Evolutionary conservation across 164 flowering plant genomes (phyloP).

Genomic region (Umbellularia californica): DNA sequence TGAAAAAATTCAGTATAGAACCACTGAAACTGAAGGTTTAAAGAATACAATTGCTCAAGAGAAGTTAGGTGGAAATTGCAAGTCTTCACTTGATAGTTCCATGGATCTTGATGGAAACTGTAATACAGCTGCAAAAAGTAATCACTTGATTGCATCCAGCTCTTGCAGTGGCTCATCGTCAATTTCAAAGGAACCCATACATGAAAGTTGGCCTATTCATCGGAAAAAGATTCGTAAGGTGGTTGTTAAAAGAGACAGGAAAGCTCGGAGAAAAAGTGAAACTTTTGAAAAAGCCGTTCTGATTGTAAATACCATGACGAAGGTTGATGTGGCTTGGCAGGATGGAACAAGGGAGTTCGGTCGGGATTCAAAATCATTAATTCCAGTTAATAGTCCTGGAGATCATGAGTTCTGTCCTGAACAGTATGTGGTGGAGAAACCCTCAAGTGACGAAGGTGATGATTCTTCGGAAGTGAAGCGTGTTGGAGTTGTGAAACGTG

Average conservation of each 20-base stretch:
- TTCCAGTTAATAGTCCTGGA: constrained; percentile 88
- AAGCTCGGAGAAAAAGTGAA: constrained; percentile 65
- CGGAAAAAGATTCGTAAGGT: constrained; percentile 81
- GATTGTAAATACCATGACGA: constrained; percentile 67
- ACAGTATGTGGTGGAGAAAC: constrained; percentile 93
- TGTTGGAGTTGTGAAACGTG: constrained; percentile 89
- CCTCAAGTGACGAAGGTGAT: constrained; percentile 54
- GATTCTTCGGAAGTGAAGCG: constrained; percentile 55
- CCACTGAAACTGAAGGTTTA: neutral
- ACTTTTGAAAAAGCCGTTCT: constrained; percentile 74
- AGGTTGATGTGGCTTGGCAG: constrained; percentile 92
- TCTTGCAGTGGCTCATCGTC: constrained; percentile 44
- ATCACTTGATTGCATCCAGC: constrained; percentile 30
- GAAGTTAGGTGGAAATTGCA: constrained; percentile 26
- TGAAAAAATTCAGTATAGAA: neutral
- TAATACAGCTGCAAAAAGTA: constrained; percentile 27
- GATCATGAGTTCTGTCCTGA: constrained; percentile 95
- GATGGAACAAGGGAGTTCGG: constrained; percentile 58
- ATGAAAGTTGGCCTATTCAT: constrained; percentile 61
- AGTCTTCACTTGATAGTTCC: constrained; percentile 9
- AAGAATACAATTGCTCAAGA: constrained; percentile 15
- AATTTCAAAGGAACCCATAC: constrained; percentile 49
- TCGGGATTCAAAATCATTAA: constrained; percentile 50
- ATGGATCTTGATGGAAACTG: constrained; percentile 36
- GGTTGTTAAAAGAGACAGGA: constrained; percentile 68